Evolutionary conservation across 257 asterid species (phyloP).

Genomic region (Thymus quinquecostatus): DNA sequence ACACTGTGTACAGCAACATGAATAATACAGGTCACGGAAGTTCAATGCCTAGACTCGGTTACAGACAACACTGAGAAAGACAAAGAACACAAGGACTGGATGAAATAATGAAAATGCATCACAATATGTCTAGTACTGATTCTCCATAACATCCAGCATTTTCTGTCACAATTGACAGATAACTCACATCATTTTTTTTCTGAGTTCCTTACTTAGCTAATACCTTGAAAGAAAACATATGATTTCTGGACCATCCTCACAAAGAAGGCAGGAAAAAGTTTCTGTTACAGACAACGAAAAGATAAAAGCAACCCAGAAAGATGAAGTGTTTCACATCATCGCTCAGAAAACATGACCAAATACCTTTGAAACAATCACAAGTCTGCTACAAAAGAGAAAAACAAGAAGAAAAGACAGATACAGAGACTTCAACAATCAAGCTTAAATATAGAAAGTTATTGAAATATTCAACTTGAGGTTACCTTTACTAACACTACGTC

Average conservation of each 20-base stretch:
- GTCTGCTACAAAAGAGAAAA: background rate
- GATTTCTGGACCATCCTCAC: constrained; percentile 3
- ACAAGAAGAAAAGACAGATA: background rate
- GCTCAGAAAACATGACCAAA: constrained; percentile 17
- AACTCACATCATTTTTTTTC: background rate
- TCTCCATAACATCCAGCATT: constrained; percentile 10
- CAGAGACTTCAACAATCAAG: background rate
- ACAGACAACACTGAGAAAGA: background rate
- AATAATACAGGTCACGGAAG: constrained; percentile 1
- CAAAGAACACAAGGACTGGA: background rate
- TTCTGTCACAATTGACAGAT: background rate
- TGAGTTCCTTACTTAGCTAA: background rate
- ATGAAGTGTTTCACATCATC: background rate
- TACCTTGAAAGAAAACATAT: background rate
- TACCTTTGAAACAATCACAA: background rate
- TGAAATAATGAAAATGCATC: background rate
- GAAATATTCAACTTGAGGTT: constrained; percentile 29
- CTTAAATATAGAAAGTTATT: background rate
- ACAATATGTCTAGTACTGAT: background rate
- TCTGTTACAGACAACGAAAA: constrained; percentile 7
- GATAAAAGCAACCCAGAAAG: constrained; percentile 11
- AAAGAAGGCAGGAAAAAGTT: constrained; percentile 9
- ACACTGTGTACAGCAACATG: constrained; percentile 6
- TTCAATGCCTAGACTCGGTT: background rate
- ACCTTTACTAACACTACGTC: constrained; percentile 99